phyloP scores from a whole-genome alignment of 257 asterid genomes.

The Penstemon eatonii region DNA sequence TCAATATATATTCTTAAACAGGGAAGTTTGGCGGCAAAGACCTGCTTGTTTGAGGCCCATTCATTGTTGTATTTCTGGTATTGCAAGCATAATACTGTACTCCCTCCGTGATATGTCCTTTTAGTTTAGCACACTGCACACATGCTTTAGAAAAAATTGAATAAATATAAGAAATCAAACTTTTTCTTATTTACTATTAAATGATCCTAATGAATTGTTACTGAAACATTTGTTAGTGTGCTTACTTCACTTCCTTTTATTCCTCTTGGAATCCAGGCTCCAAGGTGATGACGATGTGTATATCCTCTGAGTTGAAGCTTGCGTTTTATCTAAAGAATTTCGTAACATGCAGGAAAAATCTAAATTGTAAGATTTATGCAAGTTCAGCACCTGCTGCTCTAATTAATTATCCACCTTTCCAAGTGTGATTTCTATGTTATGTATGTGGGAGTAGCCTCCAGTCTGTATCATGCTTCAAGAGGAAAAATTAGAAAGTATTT shows the following conservation, averaged over 20 bases:
- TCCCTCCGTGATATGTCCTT: not conserved
- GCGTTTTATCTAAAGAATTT: constrained; percentile 14
- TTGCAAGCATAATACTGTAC: constrained; percentile 4
- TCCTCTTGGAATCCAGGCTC: constrained; percentile 76
- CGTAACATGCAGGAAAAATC: constrained; percentile 63
- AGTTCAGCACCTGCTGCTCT: no score
- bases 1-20: constrained; percentile 28
- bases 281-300: constrained; percentile 49
- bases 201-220: not conserved
- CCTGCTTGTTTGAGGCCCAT: constrained; percentile 83
- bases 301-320: constrained; percentile 11
- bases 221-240: constrained; percentile 69
- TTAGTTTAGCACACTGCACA: not conserved
- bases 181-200: constrained; percentile 5
- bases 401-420: no score
- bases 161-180: not conserved
- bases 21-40: constrained; percentile 81
- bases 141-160: no score
- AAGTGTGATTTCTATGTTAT: no score
- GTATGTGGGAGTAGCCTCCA: constrained; percentile 88
- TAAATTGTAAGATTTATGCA: constrained; percentile 74
- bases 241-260: constrained; percentile 90
- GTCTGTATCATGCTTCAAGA: constrained; percentile 75
- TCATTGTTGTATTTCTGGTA: constrained; percentile 61
- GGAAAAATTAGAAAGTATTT: constrained; percentile 76